Evolutionary conservation across 129 eudicot genomes (phyloP).

Genomic region (Flaveria robusta): DNA sequence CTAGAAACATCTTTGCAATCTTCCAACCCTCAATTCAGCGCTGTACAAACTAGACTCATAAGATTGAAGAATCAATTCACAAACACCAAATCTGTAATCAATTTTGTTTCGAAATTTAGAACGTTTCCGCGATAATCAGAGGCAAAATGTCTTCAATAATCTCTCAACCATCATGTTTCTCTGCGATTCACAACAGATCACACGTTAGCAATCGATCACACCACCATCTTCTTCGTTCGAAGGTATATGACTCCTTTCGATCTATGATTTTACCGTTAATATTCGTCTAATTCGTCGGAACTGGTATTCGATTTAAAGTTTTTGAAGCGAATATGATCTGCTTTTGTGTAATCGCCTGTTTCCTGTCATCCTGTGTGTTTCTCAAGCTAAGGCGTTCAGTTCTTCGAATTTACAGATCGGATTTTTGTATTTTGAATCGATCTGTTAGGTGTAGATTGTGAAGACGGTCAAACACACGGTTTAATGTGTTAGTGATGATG

Average conservation of each 20-base stretch:
- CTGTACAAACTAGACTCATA: constrained; percentile 20
- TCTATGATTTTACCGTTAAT: background rate
- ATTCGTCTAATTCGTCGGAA: background rate
- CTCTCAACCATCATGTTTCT: constrained; percentile 29
- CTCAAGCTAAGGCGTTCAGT: background rate
- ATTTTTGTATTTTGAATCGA: no score
- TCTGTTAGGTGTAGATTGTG: background rate
- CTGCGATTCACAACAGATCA: constrained; percentile 20
- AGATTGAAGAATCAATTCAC: background rate
- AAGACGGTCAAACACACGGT: background rate
- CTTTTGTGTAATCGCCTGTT: background rate
- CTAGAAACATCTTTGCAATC: background rate
- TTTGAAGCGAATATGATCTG: background rate
- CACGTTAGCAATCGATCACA: constrained; percentile 21
- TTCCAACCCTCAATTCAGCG: constrained; percentile 18
- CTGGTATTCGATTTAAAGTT: background rate
- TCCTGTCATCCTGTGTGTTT: background rate
- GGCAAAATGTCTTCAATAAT: constrained; percentile 35
- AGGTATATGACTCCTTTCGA: constrained; percentile 18
- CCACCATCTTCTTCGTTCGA: constrained; percentile 10
- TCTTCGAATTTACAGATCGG: background rate
- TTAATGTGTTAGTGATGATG: background rate
- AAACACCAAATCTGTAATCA: background rate
- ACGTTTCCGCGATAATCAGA: background rate
- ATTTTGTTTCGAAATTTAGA: constrained; percentile 10